Conservation (phyloP, 805 yeast genomes). For the Wickerhamiella brachini region DNA sequence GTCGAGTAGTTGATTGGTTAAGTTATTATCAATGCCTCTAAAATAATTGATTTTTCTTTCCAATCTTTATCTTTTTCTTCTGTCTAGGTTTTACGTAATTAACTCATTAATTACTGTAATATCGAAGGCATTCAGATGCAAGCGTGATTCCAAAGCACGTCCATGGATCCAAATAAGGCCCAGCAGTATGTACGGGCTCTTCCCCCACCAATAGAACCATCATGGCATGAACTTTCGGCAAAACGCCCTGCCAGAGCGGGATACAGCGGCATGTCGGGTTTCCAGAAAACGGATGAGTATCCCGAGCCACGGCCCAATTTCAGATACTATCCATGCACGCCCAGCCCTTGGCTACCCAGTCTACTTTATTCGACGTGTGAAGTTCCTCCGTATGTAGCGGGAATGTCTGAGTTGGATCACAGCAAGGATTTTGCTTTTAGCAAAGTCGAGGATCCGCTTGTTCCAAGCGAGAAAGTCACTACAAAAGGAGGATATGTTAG, state of each 20-base stretch:
- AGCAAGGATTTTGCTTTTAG: not conserved
- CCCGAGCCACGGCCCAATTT: not conserved
- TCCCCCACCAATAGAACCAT: not conserved
- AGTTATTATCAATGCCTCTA: too few species aligned
- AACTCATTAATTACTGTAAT: too few species aligned
- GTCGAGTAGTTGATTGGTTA: too few species aligned
- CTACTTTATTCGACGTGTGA: constrained; percentile 1
- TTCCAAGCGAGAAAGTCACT: constrained; percentile 29
- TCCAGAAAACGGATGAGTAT: not conserved
- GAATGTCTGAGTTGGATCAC: not conserved
- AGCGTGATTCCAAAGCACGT: too few species aligned
- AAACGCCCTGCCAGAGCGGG: not conserved
- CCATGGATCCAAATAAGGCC: not conserved
- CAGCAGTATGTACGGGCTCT: not conserved
- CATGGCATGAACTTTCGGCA: not conserved
- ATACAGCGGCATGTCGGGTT: not conserved
- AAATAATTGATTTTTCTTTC: too few species aligned
- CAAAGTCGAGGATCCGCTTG: constrained; percentile 1
- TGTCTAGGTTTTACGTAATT: too few species aligned
- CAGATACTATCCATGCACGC: constrained; percentile 1
- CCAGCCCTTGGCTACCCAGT: constrained; percentile 1
- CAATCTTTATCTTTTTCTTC: too few species aligned
- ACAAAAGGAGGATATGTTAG: constrained; percentile 70
- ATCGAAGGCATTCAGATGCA: too few species aligned
- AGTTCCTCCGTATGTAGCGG: not conserved